phyloP scores from a whole-genome alignment of 768 basidiomycete genomes.

The Trametes meyenii region DNA sequence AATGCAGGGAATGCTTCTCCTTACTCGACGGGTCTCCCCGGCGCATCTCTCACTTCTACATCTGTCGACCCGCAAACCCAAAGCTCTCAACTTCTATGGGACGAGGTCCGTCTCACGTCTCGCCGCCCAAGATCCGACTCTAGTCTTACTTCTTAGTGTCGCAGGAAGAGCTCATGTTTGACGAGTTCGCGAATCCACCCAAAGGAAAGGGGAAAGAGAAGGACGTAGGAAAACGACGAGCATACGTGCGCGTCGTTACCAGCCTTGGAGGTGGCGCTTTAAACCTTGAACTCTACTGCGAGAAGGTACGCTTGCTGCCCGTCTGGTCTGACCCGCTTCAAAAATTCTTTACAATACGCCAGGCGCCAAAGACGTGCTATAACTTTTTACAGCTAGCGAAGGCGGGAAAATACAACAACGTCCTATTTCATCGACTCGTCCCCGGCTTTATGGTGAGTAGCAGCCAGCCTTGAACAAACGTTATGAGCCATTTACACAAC shows the following conservation, averaged over 20 bases:
- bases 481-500: background rate
- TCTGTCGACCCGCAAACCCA: constrained; percentile 76
- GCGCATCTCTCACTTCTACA: constrained; percentile 93
- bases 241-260: constrained; percentile 95
- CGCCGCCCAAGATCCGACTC: background rate
- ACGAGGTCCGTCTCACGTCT: constrained; percentile 61
- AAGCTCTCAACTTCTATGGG: constrained; percentile 87
- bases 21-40: constrained; percentile 85
- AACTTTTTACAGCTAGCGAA: constrained; percentile 95
- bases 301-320: constrained; percentile 60
- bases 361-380: constrained; percentile 99
- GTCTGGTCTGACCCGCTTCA: background rate
- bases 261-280: constrained; percentile 84
- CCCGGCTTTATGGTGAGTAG: constrained; percentile 89
- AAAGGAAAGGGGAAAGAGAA: constrained; percentile 94
- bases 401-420: constrained; percentile 87
- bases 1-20: constrained; percentile 84
- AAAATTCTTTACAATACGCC: background rate
- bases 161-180: constrained; percentile 97
- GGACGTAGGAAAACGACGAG: constrained; percentile 86
- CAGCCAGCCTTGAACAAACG: background rate
- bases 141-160: background rate
- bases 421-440: constrained; percentile 89
- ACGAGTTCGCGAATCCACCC: constrained; percentile 77
- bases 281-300: constrained; percentile 85